Evolutionary conservation across 441 rosid species (phyloP).

Genomic region (Gossypium gossypioides): DNA sequence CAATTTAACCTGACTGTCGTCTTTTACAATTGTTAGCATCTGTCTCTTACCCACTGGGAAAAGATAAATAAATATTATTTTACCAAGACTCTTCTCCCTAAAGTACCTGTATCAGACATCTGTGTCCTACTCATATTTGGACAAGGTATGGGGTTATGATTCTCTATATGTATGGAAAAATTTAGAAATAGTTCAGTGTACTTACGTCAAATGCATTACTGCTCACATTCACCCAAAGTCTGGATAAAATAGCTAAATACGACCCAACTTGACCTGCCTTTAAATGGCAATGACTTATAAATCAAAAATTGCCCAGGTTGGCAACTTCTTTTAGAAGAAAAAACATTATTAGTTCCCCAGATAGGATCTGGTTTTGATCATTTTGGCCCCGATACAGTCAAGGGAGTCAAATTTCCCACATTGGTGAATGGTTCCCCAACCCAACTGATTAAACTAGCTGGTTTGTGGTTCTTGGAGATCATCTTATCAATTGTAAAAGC

Average conservation of each 20-base stretch:
- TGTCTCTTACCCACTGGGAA: not conserved
- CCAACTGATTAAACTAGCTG: not conserved
- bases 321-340: not conserved
- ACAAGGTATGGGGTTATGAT: not conserved
- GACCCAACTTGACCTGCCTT: not conserved
- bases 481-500: not conserved
- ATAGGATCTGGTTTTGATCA: not conserved
- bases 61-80: not conserved
- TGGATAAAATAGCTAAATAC: not conserved
- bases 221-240: not conserved
- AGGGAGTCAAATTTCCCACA: not conserved
- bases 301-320: not conserved
- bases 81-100: not conserved
- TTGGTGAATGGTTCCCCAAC: not conserved
- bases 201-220: not conserved
- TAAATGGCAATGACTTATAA: not conserved
- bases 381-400: not conserved
- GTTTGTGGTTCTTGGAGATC: not conserved
- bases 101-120: not conserved
- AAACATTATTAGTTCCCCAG: not conserved
- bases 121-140: not conserved
- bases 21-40: not conserved
- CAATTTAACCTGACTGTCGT: not conserved
- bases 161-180: not conserved
- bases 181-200: not conserved